phyloP scores from a whole-genome alignment of 192 early-diverging fungal species.

The Backusella australiensis region DNA sequence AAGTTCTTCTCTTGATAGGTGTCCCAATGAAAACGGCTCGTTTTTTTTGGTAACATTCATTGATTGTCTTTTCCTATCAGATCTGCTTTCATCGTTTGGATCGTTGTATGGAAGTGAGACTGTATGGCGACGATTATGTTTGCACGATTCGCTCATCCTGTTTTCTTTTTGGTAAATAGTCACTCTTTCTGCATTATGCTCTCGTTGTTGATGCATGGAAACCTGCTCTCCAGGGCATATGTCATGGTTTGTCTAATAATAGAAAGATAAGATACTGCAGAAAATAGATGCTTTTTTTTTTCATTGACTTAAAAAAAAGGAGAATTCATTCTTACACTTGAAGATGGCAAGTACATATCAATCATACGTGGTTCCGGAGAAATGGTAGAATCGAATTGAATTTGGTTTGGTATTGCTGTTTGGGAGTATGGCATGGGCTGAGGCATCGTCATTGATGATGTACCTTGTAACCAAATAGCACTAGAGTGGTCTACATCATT shows the following conservation, averaged over 20 bases:
- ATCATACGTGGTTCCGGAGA: background rate
- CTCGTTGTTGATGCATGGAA: background rate
- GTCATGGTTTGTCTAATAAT: background rate
- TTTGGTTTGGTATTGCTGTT: background rate
- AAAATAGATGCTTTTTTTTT: background rate
- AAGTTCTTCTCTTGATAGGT: constrained; percentile 23
- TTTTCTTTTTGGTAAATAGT: constrained; percentile 1
- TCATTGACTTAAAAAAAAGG: background rate
- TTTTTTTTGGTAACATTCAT: background rate
- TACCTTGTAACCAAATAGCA: background rate
- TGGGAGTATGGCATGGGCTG: background rate
- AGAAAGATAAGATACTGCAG: background rate
- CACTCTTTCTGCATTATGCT: background rate
- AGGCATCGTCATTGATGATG: background rate
- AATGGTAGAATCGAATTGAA: background rate
- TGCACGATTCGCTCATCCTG: background rate
- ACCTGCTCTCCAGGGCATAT: background rate
- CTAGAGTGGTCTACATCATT: background rate
- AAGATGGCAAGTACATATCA: background rate
- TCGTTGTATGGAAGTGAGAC: background rate
- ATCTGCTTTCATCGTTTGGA: background rate
- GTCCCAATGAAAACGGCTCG: background rate
- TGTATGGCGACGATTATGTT: background rate
- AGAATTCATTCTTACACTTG: background rate
- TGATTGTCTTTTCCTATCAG: background rate